A percentile compares a stretch with the other conserved stretches of the same genome.
Evolutionary conservation across 2,329 filamentous ascomycete genomes (phyloP).

Genomic region (Fusarium sublunatum): DNA sequence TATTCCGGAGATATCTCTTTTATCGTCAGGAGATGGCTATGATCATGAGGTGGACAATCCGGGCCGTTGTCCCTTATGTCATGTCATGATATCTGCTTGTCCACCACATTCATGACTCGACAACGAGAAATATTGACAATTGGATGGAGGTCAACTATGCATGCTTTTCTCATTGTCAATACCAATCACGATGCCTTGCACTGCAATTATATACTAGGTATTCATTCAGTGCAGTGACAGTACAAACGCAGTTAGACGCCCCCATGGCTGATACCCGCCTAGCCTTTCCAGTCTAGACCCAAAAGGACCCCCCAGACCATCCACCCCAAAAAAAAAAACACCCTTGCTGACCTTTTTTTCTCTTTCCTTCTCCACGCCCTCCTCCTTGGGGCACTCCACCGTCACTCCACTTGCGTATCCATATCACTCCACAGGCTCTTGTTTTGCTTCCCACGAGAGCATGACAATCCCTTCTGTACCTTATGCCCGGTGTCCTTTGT

Average conservation of each 20-base stretch:
- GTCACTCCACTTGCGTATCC: slow-evolving; percentile 38
- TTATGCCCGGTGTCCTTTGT: slow-evolving; percentile 6
- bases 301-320: slow-evolving; percentile 27
- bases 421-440: slow-evolving; percentile 29
- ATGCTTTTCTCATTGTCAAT: slow-evolving; percentile 8
- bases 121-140: slow-evolving; percentile 9
- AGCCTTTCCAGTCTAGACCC: slow-evolving; percentile 25
- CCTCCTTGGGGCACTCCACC: slow-evolving; percentile 37
- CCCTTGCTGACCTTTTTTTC: slow-evolving; percentile 17
- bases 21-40: slow-evolving; percentile 12
- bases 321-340: slow-evolving; percentile 14
- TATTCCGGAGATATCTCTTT: slow-evolving; percentile 8
- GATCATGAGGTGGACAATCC: slow-evolving; percentile 13
- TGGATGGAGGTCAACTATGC: neutral
- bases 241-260: too few relatives aligned
- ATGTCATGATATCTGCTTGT: slow-evolving; percentile 10
- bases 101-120: neutral
- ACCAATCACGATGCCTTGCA: slow-evolving; percentile 4
- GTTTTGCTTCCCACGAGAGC: neutral
- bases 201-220: neutral
- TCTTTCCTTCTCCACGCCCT: slow-evolving; percentile 30
- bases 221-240: too few relatives aligned
- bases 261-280: slow-evolving; percentile 18
- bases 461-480: slow-evolving; percentile 5
- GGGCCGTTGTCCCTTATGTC: slow-evolving; percentile 10